Evolutionary conservation across 768 basidiomycete genomes (phyloP).

Genomic region (Termitomyces eurrhizus): DNA sequence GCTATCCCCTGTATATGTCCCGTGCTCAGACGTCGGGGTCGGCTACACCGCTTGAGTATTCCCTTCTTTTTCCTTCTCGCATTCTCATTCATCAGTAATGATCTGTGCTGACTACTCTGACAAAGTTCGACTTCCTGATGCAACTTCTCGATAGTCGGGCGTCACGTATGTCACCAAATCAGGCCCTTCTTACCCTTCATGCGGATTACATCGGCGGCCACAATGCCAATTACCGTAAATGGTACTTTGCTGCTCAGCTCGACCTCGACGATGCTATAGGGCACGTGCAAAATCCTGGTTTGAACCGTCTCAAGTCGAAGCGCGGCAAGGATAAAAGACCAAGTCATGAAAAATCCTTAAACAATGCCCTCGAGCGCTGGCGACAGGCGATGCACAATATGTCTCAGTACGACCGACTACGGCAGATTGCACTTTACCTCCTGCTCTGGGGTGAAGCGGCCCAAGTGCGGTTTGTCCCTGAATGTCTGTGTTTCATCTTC

Average conservation of each 20-base stretch:
- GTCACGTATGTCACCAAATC: slow-evolving; percentile 95
- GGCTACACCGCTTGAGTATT: neutral
- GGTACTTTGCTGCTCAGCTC: slow-evolving; percentile 99
- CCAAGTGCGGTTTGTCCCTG: slow-evolving; percentile 94
- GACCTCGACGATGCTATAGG: slow-evolving; percentile 98
- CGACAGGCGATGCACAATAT: slow-evolving; percentile 98
- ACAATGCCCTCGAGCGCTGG: slow-evolving; percentile 89
- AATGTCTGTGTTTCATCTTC: slow-evolving; percentile 99
- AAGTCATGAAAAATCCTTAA: slow-evolving; percentile 60
- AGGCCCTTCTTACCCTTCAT: slow-evolving; percentile 91
- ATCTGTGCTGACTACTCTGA: slow-evolving; percentile 2
- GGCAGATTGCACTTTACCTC: slow-evolving; percentile 93
- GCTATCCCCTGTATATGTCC: neutral
- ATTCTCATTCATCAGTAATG: neutral
- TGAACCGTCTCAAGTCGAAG: slow-evolving; percentile 77
- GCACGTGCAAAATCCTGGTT: slow-evolving; percentile 85
- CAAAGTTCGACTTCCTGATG: slow-evolving; percentile 95
- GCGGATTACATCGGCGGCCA: slow-evolving; percentile 99
- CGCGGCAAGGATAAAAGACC: slow-evolving; percentile 46
- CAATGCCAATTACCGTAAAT: slow-evolving; percentile 98
- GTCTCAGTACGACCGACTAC: slow-evolving; percentile 95
- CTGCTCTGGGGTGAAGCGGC: slow-evolving; percentile 99
- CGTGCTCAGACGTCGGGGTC: neutral
- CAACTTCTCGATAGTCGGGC: slow-evolving; percentile 95
- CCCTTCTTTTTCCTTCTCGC: neutral